Evolutionary conservation across 768 basidiomycete species (phyloP).

Genomic region (Boletus edulis): DNA sequence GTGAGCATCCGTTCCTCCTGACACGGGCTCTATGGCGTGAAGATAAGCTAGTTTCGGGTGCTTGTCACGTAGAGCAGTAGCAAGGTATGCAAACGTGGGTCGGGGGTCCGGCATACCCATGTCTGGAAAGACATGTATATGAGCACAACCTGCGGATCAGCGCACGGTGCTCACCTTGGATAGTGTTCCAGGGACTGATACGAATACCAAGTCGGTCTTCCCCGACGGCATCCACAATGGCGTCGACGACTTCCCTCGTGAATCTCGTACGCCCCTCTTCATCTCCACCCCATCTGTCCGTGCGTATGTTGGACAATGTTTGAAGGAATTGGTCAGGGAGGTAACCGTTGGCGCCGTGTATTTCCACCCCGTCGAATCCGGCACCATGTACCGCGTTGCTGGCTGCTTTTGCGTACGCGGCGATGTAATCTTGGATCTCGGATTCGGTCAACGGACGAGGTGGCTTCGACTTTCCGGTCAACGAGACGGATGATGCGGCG

Average conservation of each 20-base stretch:
- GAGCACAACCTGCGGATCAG: not conserved
- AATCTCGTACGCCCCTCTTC: constrained; percentile 49
- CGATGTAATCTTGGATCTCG: too few relatives aligned
- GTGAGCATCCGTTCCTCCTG: fast-evolving
- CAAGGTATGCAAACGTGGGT: constrained; percentile 47
- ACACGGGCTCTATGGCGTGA: constrained; percentile 33
- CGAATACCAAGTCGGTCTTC: constrained; percentile 42
- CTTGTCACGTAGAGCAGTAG: constrained; percentile 34
- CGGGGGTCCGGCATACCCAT: not conserved
- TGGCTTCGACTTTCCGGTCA: too few relatives aligned
- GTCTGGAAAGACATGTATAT: not conserved
- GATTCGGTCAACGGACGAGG: too few relatives aligned
- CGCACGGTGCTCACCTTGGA: constrained; percentile 27
- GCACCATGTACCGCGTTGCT: too few relatives aligned
- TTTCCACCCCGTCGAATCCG: too few relatives aligned
- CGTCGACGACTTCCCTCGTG: constrained; percentile 37
- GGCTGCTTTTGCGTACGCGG: too few relatives aligned
- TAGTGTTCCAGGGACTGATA: constrained; percentile 40
- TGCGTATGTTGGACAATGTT: too few relatives aligned
- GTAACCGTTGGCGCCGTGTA: too few relatives aligned
- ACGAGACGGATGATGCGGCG: too few relatives aligned
- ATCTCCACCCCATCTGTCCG: constrained; percentile 55
- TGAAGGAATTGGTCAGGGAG: too few relatives aligned
- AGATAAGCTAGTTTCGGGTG: constrained; percentile 44
- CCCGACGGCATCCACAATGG: constrained; percentile 38